Base-by-base conservation (phyloP, 2,329 filamentous ascomycete genomes). In the Colletotrichum chrysophilum region DNA sequence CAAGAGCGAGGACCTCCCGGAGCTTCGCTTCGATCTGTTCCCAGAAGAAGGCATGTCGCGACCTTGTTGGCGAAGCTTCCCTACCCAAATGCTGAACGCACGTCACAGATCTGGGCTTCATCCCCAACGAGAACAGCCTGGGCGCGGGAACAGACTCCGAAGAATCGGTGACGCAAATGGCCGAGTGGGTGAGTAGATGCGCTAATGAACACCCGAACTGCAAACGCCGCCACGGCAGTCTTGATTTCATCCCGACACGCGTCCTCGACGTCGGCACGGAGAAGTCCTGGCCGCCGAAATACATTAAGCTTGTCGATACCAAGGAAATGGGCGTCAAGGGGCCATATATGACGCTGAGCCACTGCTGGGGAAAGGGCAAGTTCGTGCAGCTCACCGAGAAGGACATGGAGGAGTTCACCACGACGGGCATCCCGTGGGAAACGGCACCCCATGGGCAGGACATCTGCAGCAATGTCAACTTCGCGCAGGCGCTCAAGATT, bases 401-500 rank as follows among this genome's bases (percentile, higher is more conserved):
- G 1, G 75, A 71, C 26, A 7, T 73, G 7, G 26, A n/a, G 1
- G 38, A 72, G 16, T 75, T 67, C 16, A 71, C 61, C 1, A 36
- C 26, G 13, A 18, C 12, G 9, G 75, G 73, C 24, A 71, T 77
- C 7, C 72, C 73, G 0, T 75, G 66, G 67, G 26, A 65, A 9
- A 34, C 32, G 18, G 28, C 60, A 7, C 77, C 38, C 6, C 60
- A 21, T 7, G 60, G n/a, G n/a, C 1, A 10, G 18, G 28, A 12
- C 14, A 52, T 70, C 18, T n/a, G 24, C 52, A 66, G 68, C 30
- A 75, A 71, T 21, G 26, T 21, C 26, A 80, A 70, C 65, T 80
- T 80, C 36, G 73, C 60, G 18, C 75, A 81, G 48, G 78, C 79
- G n/a, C 61, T 80, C 4, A 38, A 32, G 8, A 66, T 79, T 6